Conservation (phyloP, 176 grass and related monocot species). For the Aegilops sharonensis region DNA sequence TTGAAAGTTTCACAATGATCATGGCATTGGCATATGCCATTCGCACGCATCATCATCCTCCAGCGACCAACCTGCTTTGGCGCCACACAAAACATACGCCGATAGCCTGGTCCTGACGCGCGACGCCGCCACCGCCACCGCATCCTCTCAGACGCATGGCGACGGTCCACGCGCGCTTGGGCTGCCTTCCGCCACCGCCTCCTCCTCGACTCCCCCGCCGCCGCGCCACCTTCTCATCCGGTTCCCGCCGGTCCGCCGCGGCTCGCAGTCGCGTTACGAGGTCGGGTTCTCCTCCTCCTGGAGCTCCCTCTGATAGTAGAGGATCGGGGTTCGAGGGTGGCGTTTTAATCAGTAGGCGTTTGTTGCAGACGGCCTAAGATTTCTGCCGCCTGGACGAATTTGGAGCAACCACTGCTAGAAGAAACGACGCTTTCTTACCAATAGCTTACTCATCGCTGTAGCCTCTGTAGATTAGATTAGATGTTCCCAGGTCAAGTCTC, state of each 20-base stretch:
- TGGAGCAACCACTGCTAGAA: neutral
- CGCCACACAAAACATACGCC: conserved; percentile 31
- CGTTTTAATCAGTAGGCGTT: neutral
- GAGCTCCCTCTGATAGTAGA: neutral
- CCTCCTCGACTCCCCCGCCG: neutral
- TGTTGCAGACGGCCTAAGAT: neutral
- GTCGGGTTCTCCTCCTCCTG: conserved; percentile 12
- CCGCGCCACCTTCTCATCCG: neutral
- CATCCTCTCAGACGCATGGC: conserved; percentile 15
- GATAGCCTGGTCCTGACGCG: neutral
- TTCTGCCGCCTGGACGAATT: neutral
- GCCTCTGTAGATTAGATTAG: neutral
- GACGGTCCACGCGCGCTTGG: conserved; percentile 30
- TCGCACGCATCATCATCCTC: conserved; percentile 14
- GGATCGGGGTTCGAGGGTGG: neutral
- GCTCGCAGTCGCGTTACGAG: conserved; percentile 23
- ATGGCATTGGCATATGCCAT: neutral
- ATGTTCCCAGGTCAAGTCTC: neutral
- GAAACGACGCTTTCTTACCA: neutral
- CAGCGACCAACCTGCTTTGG: conserved; percentile 24
- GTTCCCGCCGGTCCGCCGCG: conserved; percentile 11
- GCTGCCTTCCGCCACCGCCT: conserved; percentile 15
- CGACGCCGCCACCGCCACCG: neutral
- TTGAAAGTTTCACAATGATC: neutral
- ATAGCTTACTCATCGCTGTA: neutral